Percentiles rank a stretch among this genome's conserved stretches.
phyloP scores from a whole-genome alignment of 257 asterid genomes.

The Capsicum rhomboideum region DNA sequence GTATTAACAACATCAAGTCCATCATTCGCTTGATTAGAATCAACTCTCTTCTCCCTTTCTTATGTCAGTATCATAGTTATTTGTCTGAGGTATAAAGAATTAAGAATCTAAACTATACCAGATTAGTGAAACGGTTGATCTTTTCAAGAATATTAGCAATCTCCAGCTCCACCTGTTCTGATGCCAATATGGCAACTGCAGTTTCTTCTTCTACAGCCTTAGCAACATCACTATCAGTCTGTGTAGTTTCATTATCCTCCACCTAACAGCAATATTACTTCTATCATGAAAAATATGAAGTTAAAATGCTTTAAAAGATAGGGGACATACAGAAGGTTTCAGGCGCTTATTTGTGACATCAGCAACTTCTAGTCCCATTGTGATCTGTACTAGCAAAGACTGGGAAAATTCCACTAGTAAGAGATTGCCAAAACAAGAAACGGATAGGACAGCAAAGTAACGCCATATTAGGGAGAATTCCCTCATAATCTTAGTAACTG shows the following conservation, averaged over 20 bases:
- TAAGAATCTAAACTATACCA: conserved; percentile 34
- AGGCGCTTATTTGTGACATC: conserved; percentile 38
- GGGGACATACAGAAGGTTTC: conserved; percentile 48
- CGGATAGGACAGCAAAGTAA: neutral
- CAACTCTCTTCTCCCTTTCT: neutral
- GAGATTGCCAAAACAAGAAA: neutral
- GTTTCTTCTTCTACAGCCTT: conserved; percentile 46
- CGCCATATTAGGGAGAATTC: neutral
- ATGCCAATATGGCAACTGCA: conserved; percentile 30
- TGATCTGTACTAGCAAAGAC: neutral
- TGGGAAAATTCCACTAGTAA: neutral
- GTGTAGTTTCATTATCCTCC: conserved; percentile 23
- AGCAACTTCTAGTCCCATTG: conserved; percentile 41
- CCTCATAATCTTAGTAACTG: neutral
- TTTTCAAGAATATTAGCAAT: conserved; percentile 71
- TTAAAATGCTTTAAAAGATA: conserved; percentile 4
- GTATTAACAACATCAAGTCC: neutral
- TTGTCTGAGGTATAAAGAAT: neutral
- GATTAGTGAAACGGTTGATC: conserved; percentile 62
- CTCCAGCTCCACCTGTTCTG: conserved; percentile 64
- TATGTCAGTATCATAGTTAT: neutral
- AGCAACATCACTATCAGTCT: conserved; percentile 25
- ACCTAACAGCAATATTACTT: conserved; percentile 11
- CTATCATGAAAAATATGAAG: conserved; percentile 5
- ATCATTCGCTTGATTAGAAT: neutral